Conservation (phyloP, 106 monocot genomes). For the Acorus calamus region DNA sequence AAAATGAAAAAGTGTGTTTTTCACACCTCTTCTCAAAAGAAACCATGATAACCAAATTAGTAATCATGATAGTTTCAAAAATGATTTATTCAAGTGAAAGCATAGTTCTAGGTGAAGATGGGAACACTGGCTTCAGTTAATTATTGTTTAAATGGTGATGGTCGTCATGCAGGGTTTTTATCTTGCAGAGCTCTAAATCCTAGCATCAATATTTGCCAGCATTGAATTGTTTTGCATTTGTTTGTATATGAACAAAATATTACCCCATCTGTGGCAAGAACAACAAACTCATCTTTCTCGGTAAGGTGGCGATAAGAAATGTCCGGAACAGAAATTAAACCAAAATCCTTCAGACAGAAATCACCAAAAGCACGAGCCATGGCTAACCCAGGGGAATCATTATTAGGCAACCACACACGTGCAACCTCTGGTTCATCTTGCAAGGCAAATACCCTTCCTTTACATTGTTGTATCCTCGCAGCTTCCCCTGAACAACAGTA, state of each 20-base stretch:
- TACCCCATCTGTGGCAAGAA: slow-evolving; percentile 89
- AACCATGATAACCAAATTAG: too few species aligned
- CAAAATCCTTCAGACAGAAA: slow-evolving; percentile 74
- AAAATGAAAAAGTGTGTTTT: too few species aligned
- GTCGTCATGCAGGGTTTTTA: too few species aligned
- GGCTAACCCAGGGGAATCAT: slow-evolving; percentile 69
- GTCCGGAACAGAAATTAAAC: slow-evolving; percentile 71
- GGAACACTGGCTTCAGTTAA: too few species aligned
- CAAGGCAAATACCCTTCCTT: slow-evolving; percentile 67
- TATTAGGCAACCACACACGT: slow-evolving; percentile 76
- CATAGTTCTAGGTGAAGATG: too few species aligned
- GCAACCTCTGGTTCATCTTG: slow-evolving; percentile 79
- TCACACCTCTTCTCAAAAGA: too few species aligned
- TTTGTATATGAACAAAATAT: slow-evolving; percentile 3
- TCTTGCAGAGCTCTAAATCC: not conserved
- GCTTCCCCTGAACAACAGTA: slow-evolving; percentile 41
- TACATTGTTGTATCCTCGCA: slow-evolving; percentile 69
- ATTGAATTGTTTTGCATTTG: not conserved
- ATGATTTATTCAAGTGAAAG: too few species aligned
- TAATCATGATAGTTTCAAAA: too few species aligned
- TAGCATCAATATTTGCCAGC: not conserved
- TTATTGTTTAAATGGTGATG: too few species aligned
- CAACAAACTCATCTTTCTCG: slow-evolving; percentile 64
- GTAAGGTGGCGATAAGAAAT: slow-evolving; percentile 55
- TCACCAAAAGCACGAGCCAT: slow-evolving; percentile 94